Conservation (phyloP, 257 asterid species). For the Hygrophila difformis region DNA sequence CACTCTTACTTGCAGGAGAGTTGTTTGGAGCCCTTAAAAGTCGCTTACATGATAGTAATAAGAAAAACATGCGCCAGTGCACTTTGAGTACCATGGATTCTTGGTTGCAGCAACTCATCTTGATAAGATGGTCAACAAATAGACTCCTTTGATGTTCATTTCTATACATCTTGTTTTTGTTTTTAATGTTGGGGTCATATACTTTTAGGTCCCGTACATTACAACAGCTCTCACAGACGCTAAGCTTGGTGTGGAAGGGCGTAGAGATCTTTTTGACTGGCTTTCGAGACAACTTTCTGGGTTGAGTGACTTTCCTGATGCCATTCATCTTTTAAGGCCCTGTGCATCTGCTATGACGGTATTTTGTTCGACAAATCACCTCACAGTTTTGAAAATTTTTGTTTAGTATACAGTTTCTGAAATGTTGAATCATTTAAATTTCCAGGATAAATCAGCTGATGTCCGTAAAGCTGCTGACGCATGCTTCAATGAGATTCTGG, state of each 20-base stretch:
- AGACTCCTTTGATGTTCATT: neutral
- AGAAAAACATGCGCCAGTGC: slow-evolving; percentile 94
- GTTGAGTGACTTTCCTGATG: slow-evolving; percentile 70
- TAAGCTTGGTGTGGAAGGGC: slow-evolving; percentile 96
- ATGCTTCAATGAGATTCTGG: slow-evolving; percentile 75
- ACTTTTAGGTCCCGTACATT: slow-evolving; percentile 65
- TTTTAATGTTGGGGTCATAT: slow-evolving; percentile 23
- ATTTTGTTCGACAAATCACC: slow-evolving; percentile 13
- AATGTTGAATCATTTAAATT: slow-evolving; percentile 15
- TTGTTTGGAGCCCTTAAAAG: slow-evolving; percentile 78
- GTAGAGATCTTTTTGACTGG: slow-evolving; percentile 97
- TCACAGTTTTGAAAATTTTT: neutral
- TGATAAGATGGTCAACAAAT: slow-evolving; percentile 69
- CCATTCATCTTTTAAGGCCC: slow-evolving; percentile 78
- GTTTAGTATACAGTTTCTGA: slow-evolving; percentile 3
- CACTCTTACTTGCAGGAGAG: slow-evolving; percentile 59
- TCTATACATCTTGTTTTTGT: neutral
- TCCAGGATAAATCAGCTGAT: slow-evolving; percentile 96
- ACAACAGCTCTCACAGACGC: slow-evolving; percentile 78
- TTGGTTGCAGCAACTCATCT: slow-evolving; percentile 97
- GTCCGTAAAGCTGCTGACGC: slow-evolving; percentile 97
- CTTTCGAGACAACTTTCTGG: slow-evolving; percentile 64
- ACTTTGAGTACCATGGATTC: slow-evolving; percentile 80
- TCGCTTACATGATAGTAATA: slow-evolving; percentile 86
- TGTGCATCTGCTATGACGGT: slow-evolving; percentile 95